Evolutionary conservation across 1,284 basidiomycete genomes (phyloP), one percentile per base, ranked within the genome.

Genomic region (Cystobasidium sp.): DNA sequence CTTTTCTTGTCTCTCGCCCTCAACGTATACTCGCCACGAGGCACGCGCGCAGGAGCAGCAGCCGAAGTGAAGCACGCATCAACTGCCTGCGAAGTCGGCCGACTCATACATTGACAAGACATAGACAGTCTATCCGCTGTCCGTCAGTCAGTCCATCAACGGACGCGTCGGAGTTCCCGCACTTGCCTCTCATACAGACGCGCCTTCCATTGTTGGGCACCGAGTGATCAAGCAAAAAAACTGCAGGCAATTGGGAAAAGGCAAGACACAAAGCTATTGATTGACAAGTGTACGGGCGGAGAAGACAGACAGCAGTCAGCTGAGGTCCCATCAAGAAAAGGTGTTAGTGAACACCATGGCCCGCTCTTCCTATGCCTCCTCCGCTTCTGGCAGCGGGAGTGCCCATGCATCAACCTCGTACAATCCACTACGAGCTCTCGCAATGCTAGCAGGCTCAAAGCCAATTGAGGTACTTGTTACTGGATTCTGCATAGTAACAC

Each of bases 401-500:
- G 22, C 18, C 10, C 31, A 37, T 14, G 39, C 55, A 56, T 20
- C 14, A 51, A 16, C 24, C 64, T 66, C 47, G 44, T 51, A 46
- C 58, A 71, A 71, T 49, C 72, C 72, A 41, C 55, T 67, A 37
- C 16, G 65, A n/a, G 43, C 65, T 24, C 78, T 84, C 76, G 82
- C 84, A 31, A 80, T 80, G 41, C 70, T 84, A 6, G 82, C 83
- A n/a, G 81, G 84, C 12, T 78, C 82, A 9, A 82, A 82, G 10
- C 87, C 87, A 10, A 88, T 88, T 80, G 94, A 97, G 82, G 90
- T 91, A 24, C 92, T 96, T 78, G 93, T 96, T 71, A 88, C 89
- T 80, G 90, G 92, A 83, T 92, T 90, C 81, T 88, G 94, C 80
- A 83, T 94, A 75, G 91, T 91, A 46, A 97, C 94, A 3, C 87